A percentile compares a stretch with the other conserved stretches of the same genome.
phyloP scores from a whole-genome alignment of 352 stramenopile species.

The Globisporangium lucens region DNA sequence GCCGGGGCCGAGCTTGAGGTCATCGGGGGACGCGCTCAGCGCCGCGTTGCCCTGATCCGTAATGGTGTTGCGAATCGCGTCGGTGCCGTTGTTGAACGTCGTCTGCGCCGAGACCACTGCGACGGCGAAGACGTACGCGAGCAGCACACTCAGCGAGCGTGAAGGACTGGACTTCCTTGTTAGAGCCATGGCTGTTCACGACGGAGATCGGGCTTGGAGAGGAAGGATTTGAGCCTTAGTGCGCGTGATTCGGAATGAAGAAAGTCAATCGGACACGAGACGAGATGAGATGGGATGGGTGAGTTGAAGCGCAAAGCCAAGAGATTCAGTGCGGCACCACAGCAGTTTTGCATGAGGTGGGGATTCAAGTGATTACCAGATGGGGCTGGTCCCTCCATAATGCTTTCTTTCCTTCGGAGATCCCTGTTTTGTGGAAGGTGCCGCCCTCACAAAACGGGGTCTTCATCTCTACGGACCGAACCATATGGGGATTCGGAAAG shows the following conservation, averaged over 20 bases:
- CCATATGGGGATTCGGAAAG: background rate
- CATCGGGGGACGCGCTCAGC: background rate
- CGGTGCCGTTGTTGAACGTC: constrained; percentile 1
- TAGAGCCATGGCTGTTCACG: background rate
- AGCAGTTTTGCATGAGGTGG: too few species aligned
- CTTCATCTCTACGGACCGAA: background rate
- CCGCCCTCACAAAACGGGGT: background rate
- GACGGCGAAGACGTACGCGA: background rate
- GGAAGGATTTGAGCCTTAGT: background rate
- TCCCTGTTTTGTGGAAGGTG: too few species aligned
- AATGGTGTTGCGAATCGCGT: constrained; percentile 2
- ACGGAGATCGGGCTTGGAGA: background rate
- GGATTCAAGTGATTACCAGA: background rate
- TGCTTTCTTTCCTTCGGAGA: too few species aligned
- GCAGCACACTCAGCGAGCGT: background rate
- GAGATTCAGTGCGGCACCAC: too few species aligned
- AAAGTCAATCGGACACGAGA: background rate
- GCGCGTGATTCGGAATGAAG: background rate
- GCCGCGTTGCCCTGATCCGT: constrained; percentile 11
- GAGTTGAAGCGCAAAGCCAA: too few species aligned
- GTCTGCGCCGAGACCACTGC: background rate
- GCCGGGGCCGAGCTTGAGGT: constrained; percentile 7
- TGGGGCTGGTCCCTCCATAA: background rate
- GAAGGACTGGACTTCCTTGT: background rate
- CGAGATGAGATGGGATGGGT: too few species aligned